These are phyloP conservation scores for Aspergillus wentii DNA, from an alignment of 495 filamentous ascomycete species.

Conservation along the genomic window DNA sequence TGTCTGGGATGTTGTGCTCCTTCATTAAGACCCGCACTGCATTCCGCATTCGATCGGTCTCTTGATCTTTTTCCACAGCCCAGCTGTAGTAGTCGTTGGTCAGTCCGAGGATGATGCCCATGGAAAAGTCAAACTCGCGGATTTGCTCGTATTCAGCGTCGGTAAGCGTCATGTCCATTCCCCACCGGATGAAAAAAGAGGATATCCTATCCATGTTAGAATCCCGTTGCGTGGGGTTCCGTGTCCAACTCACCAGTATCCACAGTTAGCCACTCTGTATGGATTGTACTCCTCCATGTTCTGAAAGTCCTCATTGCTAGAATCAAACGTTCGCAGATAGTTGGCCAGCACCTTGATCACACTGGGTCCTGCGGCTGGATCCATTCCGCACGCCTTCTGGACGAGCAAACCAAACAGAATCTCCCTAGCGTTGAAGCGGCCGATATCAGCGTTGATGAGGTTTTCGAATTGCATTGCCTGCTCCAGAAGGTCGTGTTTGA, in stretches of 20 bases:
- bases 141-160: conserved; percentile 3
- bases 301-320: not conserved
- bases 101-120: conserved; percentile 7
- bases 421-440: too few relatives aligned
- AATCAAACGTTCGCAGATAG: conserved; percentile 5
- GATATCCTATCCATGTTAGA: conserved; percentile 1
- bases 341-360: conserved; percentile 1
- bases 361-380: not conserved
- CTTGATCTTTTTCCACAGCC: conserved; percentile 5
- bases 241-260: conserved; percentile 7
- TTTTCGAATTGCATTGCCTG: too few relatives aligned
- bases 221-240: not conserved
- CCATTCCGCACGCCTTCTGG: not conserved
- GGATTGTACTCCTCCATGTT: conserved; percentile 7
- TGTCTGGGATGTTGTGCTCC: not conserved
- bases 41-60: conserved; percentile 5
- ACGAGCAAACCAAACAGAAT: too few relatives aligned
- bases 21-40: conserved; percentile 6
- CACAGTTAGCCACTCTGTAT: conserved; percentile 2
- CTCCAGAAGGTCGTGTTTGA: too few relatives aligned
- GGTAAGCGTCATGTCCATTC: not conserved
- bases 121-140: conserved; percentile 1
- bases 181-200: conserved; percentile 5
- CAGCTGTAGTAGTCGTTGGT: conserved; percentile 10
- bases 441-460: too few relatives aligned